phyloP scores from a whole-genome alignment of 306 rosid species.

The Corylus avellana region DNA sequence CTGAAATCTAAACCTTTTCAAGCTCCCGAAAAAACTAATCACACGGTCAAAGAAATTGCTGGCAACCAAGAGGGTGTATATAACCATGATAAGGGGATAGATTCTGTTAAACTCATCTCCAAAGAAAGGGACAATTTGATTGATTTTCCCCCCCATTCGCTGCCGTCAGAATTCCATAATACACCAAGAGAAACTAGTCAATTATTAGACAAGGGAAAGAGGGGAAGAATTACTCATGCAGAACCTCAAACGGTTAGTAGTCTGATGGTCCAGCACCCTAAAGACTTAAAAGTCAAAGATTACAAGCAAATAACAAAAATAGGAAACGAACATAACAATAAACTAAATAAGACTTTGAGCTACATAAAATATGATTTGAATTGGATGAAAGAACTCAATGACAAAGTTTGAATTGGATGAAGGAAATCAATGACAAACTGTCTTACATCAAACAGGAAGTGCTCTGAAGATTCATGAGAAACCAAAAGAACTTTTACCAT shows the following conservation, averaged over 20 bases:
- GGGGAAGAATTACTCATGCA: slow-evolving; percentile 8
- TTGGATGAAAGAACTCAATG: neutral
- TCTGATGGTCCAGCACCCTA: slow-evolving; percentile 10
- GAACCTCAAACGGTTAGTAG: slow-evolving; percentile 8
- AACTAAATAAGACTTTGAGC: neutral
- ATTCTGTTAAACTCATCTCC: slow-evolving; percentile 79
- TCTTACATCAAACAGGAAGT: neutral
- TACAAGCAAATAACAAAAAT: neutral
- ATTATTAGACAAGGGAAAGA: slow-evolving; percentile 17
- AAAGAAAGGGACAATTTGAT: slow-evolving; percentile 83
- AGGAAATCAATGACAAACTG: neutral
- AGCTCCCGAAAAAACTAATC: slow-evolving; percentile 80
- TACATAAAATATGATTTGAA: neutral
- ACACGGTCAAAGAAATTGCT: slow-evolving; percentile 84
- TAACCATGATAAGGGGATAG: slow-evolving; percentile 95
- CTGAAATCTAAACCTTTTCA: slow-evolving; percentile 79
- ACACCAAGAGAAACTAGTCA: slow-evolving; percentile 26
- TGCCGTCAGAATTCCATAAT: slow-evolving; percentile 51
- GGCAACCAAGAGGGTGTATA: slow-evolving; percentile 93
- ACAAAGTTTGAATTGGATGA: neutral
- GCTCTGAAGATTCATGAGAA: slow-evolving; percentile 6
- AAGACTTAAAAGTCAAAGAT: neutral
- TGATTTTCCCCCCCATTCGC: slow-evolving; percentile 99
- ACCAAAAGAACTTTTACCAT: neutral
- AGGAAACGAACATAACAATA: neutral